phyloP scores from a whole-genome alignment of 192 early-diverging fungal species.

The Gonapodya prolifera region DNA sequence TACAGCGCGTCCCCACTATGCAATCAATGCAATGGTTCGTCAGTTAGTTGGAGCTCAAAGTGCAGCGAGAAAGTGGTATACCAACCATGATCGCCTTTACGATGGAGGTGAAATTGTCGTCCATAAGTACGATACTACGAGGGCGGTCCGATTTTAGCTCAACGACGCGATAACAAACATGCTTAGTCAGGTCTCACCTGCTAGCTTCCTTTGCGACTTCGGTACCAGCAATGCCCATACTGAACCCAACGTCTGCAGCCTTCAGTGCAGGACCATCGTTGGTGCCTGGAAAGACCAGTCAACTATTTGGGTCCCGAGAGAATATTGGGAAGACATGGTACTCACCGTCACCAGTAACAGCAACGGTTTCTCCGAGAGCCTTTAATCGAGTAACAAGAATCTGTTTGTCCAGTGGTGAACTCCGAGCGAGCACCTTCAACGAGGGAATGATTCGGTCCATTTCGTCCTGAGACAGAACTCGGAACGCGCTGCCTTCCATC shows the following conservation, averaged over 20 bases:
- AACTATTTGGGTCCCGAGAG: neutral
- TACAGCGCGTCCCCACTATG: constrained; percentile 79
- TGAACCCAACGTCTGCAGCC: constrained; percentile 91
- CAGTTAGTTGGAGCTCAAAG: no score
- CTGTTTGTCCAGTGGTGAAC: constrained; percentile 90
- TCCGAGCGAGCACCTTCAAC: constrained; percentile 88
- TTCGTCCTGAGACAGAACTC: constrained; percentile 63
- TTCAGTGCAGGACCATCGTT: constrained; percentile 96
- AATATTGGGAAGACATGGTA: neutral
- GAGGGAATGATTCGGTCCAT: constrained; percentile 87
- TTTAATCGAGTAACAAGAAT: constrained; percentile 83
- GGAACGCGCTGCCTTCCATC: constrained; percentile 93
- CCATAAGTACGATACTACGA: constrained; percentile 11
- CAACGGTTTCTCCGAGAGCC: constrained; percentile 84
- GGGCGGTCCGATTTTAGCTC: no score
- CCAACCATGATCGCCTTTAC: constrained; percentile 76
- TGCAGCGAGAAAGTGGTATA: no score
- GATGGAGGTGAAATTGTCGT: constrained; percentile 97
- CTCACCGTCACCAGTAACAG: constrained; percentile 87
- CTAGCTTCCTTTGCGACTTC: constrained; percentile 99
- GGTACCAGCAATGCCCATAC: constrained; percentile 98
- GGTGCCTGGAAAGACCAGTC: constrained; percentile 36
- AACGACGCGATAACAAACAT: neutral
- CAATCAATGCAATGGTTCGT: no score
- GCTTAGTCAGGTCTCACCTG: constrained; percentile 86